Conservation (phyloP, 2,329 filamentous ascomycete genomes). For the Diaporthe capsici region DNA sequence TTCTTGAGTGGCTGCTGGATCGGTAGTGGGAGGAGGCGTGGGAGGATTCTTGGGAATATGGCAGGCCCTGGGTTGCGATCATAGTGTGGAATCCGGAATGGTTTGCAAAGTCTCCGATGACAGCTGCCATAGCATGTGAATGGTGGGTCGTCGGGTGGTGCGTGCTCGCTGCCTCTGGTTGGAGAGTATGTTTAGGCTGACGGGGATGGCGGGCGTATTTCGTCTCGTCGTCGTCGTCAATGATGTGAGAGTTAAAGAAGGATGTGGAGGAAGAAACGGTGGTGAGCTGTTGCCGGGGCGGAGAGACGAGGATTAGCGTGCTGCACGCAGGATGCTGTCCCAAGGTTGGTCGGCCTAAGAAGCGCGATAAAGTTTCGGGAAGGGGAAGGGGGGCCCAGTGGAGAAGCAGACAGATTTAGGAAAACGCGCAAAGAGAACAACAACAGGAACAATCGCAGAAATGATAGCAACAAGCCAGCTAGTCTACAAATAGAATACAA, state of each 20-base stretch:
- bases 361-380: constrained; percentile 33
- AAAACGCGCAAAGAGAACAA: neutral
- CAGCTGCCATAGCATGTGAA: constrained; percentile 71
- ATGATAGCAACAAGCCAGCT: neutral
- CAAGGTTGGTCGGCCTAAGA: constrained; percentile 2
- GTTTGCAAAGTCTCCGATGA: constrained; percentile 80
- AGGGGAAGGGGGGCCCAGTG: neutral
- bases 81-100: constrained; percentile 80
- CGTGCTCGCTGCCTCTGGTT: neutral
- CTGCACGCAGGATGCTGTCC: constrained; percentile 6
- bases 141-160: neutral
- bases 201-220: neutral
- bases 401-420: neutral
- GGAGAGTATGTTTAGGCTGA: neutral
- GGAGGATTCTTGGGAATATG: constrained; percentile 61
- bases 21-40: constrained; percentile 55
- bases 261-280: constrained; percentile 21
- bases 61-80: constrained; percentile 67
- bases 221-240: constrained; percentile 14
- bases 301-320: constrained; percentile 29
- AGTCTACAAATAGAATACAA: neutral
- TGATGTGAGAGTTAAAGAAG: neutral
- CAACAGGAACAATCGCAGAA: neutral
- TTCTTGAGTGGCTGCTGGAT: constrained; percentile 54
- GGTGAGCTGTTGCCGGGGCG: constrained; percentile 30